Conservation (phyloP, 805 yeast genomes). For the Kodamaea kakaduensis region DNA sequence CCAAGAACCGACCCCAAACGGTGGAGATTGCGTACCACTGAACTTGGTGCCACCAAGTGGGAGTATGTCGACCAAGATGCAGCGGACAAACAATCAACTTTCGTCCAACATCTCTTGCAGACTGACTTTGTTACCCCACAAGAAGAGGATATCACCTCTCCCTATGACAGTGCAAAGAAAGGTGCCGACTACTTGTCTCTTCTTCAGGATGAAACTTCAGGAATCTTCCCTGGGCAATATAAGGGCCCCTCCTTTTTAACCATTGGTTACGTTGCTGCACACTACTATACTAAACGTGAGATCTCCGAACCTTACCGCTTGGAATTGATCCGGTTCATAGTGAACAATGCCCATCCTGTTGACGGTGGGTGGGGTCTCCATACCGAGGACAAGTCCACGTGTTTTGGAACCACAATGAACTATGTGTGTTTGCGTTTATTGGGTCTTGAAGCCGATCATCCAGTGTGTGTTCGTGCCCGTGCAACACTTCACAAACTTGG, state of each 20-base stretch:
- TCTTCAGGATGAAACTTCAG: slow-evolving; percentile 75
- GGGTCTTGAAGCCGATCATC: slow-evolving; percentile 72
- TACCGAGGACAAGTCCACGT: slow-evolving; percentile 86
- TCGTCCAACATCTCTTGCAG: slow-evolving; percentile 53
- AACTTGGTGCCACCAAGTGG: slow-evolving; percentile 82
- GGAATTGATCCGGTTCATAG: slow-evolving; percentile 80
- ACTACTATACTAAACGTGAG: slow-evolving; percentile 62
- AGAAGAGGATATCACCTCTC: slow-evolving; percentile 35
- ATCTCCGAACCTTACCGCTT: slow-evolving; percentile 61
- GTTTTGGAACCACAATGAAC: slow-evolving; percentile 89
- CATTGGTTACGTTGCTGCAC: slow-evolving; percentile 76
- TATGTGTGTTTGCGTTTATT: slow-evolving; percentile 77
- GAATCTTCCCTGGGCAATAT: slow-evolving; percentile 86
- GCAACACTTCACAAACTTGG: slow-evolving; percentile 66
- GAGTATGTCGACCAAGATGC: slow-evolving; percentile 49
- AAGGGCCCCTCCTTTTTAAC: slow-evolving; percentile 98
- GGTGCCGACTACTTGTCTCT: slow-evolving; percentile 67
- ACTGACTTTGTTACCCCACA: slow-evolving; percentile 34
- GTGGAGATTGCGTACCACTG: slow-evolving; percentile 74
- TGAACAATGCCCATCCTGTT: slow-evolving; percentile 92
- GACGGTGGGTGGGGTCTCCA: slow-evolving; percentile 99
- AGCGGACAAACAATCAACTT: slow-evolving; percentile 41
- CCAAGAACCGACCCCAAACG: slow-evolving; percentile 62
- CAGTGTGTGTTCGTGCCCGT: slow-evolving; percentile 74
- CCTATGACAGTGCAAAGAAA: slow-evolving; percentile 61